phyloP scores from a whole-genome alignment of 306 rosid genomes.

The Malus orientalis region DNA sequence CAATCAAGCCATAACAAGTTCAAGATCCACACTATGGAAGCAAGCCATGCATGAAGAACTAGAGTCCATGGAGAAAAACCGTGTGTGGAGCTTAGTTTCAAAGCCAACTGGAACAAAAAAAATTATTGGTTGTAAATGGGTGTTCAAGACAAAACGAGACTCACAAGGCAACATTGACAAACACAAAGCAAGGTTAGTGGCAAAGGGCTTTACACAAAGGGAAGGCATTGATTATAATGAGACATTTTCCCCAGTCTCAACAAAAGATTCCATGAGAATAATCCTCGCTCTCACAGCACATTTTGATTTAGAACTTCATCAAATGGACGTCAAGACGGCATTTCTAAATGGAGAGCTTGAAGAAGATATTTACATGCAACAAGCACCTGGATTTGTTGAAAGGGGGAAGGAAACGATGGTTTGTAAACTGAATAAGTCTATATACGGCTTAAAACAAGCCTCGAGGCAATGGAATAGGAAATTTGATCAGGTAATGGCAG shows the following conservation, averaged over 20 bases:
- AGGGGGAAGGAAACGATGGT: background rate
- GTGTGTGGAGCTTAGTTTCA: rapidly evolving
- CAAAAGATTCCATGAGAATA: background rate
- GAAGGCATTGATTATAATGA: too few relatives aligned
- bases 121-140: background rate
- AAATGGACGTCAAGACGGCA: too few relatives aligned
- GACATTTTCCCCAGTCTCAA: too few relatives aligned
- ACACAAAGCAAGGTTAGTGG: background rate
- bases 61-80: background rate
- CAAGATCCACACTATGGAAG: background rate
- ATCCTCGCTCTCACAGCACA: too few relatives aligned
- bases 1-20: background rate
- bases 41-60: background rate
- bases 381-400: too few relatives aligned
- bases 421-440: background rate
- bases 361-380: background rate
- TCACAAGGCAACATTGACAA: background rate
- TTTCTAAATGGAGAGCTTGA: too few relatives aligned
- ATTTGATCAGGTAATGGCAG: background rate
- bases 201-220: too few relatives aligned
- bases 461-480: background rate
- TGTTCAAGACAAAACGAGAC: background rate
- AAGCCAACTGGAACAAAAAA: rapidly evolving
- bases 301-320: too few relatives aligned
- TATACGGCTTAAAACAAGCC: background rate